Percentiles rank a stretch among this genome's conserved stretches.
Evolutionary conservation across 805 yeast genomes (phyloP).

Genomic region (Candida nemodendra): DNA sequence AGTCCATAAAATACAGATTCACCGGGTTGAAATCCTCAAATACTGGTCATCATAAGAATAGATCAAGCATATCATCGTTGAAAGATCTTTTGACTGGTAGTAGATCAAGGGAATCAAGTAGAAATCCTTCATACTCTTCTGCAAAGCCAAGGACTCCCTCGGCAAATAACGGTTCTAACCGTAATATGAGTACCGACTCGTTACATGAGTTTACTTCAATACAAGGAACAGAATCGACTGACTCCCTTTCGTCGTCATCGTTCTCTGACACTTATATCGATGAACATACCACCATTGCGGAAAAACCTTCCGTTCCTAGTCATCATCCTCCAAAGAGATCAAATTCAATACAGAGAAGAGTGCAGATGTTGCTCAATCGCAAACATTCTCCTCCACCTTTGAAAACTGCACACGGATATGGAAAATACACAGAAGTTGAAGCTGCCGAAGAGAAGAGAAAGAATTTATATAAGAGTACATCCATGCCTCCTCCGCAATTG

Average conservation of each 20-base stretch:
- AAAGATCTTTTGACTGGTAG: conserved; percentile 37
- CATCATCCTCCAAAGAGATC: conserved; percentile 31
- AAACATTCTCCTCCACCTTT: conserved; percentile 43
- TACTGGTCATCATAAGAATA: conserved; percentile 24
- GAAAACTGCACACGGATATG: conserved; percentile 80
- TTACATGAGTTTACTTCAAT: conserved; percentile 19
- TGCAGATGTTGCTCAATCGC: conserved; percentile 47
- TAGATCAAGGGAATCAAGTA: conserved; percentile 24
- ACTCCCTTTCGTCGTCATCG: conserved; percentile 8
- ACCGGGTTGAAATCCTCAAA: conserved; percentile 17
- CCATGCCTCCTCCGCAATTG: conserved; percentile 20
- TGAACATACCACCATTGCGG: conserved; percentile 1
- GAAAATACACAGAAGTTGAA: conserved; percentile 57
- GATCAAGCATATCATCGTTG: conserved; percentile 36
- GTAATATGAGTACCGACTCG: conserved; percentile 23
- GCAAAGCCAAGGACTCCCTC: conserved; percentile 18
- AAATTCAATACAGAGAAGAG: conserved; percentile 52
- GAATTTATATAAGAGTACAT: not conserved
- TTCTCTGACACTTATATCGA: conserved; percentile 18
- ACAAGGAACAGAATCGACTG: conserved; percentile 8
- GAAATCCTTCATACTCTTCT: conserved; percentile 20
- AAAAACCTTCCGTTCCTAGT: conserved; percentile 19
- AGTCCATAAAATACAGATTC: conserved; percentile 20
- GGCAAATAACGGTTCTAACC: conserved; percentile 9
- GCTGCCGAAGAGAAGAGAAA: not conserved